These are phyloP conservation scores for Daldinia loculata DNA, from an alignment of 495 filamentous ascomycete genomes.

Conservation along the genomic window DNA sequence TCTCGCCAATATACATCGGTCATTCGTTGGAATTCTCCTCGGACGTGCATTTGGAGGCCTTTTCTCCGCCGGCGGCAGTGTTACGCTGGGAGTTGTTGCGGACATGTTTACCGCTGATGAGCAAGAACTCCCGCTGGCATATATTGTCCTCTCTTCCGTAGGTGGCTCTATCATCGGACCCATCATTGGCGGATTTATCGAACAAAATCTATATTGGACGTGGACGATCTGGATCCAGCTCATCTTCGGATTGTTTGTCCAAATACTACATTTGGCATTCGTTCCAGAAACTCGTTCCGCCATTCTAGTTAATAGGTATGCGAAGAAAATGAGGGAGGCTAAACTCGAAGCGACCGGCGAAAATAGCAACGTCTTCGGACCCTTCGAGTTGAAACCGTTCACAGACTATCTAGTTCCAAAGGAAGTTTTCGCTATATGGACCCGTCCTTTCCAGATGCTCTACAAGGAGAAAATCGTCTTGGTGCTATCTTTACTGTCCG, in stretches of 20 bases:
- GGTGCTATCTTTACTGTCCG: slow-evolving; percentile 73
- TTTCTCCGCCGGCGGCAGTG: slow-evolving; percentile 78
- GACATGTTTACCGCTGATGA: slow-evolving; percentile 77
- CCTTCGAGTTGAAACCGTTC: slow-evolving; percentile 62
- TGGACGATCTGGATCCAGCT: slow-evolving; percentile 87
- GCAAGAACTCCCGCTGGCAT: slow-evolving; percentile 77
- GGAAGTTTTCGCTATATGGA: slow-evolving; percentile 69
- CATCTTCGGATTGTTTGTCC: slow-evolving; percentile 72
- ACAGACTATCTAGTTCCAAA: slow-evolving; percentile 60
- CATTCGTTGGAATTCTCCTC: slow-evolving; percentile 69
- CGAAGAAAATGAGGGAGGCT: slow-evolving; percentile 65
- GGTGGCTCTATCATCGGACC: slow-evolving; percentile 69
- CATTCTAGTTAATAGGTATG: slow-evolving; percentile 70
- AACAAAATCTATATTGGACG: slow-evolving; percentile 66
- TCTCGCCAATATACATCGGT: slow-evolving; percentile 66
- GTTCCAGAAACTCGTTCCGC: slow-evolving; percentile 74
- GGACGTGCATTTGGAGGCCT: slow-evolving; percentile 75
- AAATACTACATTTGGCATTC: slow-evolving; percentile 69
- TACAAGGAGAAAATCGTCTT: slow-evolving; percentile 77
- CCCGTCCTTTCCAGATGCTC: slow-evolving; percentile 81
- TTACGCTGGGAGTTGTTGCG: slow-evolving; percentile 83
- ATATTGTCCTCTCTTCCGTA: slow-evolving; percentile 66
- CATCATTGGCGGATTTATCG: slow-evolving; percentile 67
- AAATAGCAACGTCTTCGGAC: slow-evolving; percentile 65
- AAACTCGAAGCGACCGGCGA: slow-evolving; percentile 39